Evolutionary conservation across 2,329 filamentous ascomycete species (phyloP), one percentile per base, ranked within the genome.

Genomic region (Pseudomassariella vexata): DNA sequence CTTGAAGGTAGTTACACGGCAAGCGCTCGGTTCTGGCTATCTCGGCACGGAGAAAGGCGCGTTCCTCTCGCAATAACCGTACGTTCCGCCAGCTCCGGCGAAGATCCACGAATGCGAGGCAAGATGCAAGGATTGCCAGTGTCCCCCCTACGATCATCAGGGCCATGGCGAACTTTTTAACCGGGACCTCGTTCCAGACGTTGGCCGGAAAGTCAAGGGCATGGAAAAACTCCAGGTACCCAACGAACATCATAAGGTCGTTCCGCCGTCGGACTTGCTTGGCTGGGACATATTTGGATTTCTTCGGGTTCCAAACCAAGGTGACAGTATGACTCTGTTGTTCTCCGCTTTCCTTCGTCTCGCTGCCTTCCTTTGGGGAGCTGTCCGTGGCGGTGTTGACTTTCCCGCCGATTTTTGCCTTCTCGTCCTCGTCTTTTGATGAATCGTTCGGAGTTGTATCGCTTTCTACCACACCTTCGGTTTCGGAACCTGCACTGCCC

Each of bases 161-260:
- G 0, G 64, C 59, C 1, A 63, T 49, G 7, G 68, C 71, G 30
- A 66, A 66, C 2, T 46, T 40, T 0, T 71, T 71, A 0, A 72
- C 60, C 0, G 70, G 72, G 0, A 62, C 52, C 2, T 63, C 40
- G 40, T 76, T 76, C 67, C 68, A 76, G 2, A 76, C 62, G 34
- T 76, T 76, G 34, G 72, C 72, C 0, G 71, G 68, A 34, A 76
- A 76, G 41, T 76, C 72, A 2, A 63, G 62, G 0, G 69, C 68
- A 43, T 76, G 76, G 32, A 66, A 67, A 2, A 74, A 56, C 38
- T 76, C 72, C 12, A 76, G 62, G 28, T 68, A 67, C 1, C 69
- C 73, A 2, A 73, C 57, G 9, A 56, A 48, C 0, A 48, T 44
- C 7, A 64, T 50, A 3, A 66, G 49, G 32, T 39, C 56, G 52